phyloP scores from a whole-genome alignment of 257 asterid genomes.

The Scutellaria minor region DNA sequence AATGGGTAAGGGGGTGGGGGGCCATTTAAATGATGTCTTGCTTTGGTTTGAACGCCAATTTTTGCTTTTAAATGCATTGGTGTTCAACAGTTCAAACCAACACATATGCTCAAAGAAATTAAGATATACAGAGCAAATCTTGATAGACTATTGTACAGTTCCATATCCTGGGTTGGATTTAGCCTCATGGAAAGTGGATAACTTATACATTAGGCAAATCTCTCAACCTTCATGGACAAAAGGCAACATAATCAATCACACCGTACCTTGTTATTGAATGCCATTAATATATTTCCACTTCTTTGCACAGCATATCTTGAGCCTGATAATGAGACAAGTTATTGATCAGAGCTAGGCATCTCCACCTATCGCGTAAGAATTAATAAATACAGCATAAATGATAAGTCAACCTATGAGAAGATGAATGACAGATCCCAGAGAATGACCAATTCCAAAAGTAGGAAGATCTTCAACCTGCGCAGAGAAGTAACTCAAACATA shows the following conservation, averaged over 20 bases:
- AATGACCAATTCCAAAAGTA: constrained; percentile 89
- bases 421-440: constrained; percentile 92
- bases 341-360: constrained; percentile 33
- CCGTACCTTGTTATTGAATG: constrained; percentile 87
- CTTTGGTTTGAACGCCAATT: too few relatives aligned
- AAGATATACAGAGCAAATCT: constrained; percentile 1
- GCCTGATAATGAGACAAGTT: constrained; percentile 57
- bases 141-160: not conserved
- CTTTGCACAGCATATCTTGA: constrained; percentile 93
- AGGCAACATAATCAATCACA: not conserved
- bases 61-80: too few relatives aligned
- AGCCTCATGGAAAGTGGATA: constrained; percentile 10
- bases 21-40: too few relatives aligned
- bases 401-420: constrained; percentile 72
- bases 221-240: constrained; percentile 20
- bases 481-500: constrained; percentile 34
- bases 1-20: too few relatives aligned
- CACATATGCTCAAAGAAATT: not conserved
- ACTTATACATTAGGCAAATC: constrained; percentile 12
- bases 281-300: constrained; percentile 83
- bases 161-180: not conserved
- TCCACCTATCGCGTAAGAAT: constrained; percentile 3
- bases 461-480: constrained; percentile 79
- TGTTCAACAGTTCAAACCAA: too few relatives aligned
- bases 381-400: constrained; percentile 20